Evolutionary conservation across 208 protist genomes (phyloP), one percentile per base, ranked within the genome.

Genomic region (Polymyxa betae): DNA sequence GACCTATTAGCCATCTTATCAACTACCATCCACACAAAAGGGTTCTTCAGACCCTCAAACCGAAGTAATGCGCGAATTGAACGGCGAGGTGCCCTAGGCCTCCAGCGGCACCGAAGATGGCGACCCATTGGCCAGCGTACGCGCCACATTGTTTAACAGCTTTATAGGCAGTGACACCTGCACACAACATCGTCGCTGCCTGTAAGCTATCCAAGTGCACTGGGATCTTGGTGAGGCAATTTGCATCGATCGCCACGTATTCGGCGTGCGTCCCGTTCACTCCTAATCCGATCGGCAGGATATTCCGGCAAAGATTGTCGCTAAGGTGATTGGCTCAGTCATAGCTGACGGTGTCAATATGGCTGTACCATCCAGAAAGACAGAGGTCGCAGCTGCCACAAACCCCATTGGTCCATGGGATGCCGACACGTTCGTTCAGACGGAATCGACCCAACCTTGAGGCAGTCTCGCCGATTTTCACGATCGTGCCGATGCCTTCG

Each of bases 161-260:
- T 20, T 5, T 35, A n/a, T 40, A 82, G n/a, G 72, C 5, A 82
- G 72, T 82, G 35, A 82, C 72, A 5, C 72, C 72, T 5, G 72
- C 72, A 82, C 72, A 82, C n/a, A 82, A 45, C 35, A 82, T 82
- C 10, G 72, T 12, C n/a, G 72, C 72, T n/a, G 72, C 72, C n/a
- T 82, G 72, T 43, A 43, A 35, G 5, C 10, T 38, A 35, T 35
- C n/a, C 72, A 82, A 16, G 10, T 35, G 16, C 5, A 20, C 10
- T 20, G 72, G 72, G 72, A 82, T 82, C 5, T 82, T 5, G 72
- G 35, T n/a, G 5, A 82, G 5, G 10, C 10, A 82, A 5, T 82
- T 35, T 5, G n/a, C 5, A 20, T 35, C 72, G 72, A 82, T 43
- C 35, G 72, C 72, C n/a, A 82, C 72, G 72, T 82, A 82, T 82